A percentile compares a stretch with the other conserved stretches of the same genome.
Evolutionary conservation across 306 rosid genomes (phyloP).

Genomic region (Quercus parvula): DNA sequence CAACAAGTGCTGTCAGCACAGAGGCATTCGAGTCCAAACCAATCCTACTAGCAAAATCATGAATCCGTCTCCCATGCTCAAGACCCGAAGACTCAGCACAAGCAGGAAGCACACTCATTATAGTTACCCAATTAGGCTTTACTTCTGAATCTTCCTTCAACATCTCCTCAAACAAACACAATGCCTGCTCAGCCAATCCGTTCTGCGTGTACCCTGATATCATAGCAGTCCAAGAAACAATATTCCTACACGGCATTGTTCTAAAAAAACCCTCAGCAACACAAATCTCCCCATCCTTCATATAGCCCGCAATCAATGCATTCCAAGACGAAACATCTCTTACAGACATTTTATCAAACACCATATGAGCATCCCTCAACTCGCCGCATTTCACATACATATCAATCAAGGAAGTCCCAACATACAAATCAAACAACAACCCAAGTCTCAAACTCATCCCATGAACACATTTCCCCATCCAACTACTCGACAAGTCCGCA

Average conservation of each 20-base stretch:
- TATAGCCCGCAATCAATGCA: conserved; percentile 1
- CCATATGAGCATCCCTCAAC: conserved; percentile 7
- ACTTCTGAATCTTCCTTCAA: conserved; percentile 28
- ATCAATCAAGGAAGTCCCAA: conserved; percentile 9
- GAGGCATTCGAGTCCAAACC: conserved; percentile 24
- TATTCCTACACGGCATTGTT: conserved; percentile 30
- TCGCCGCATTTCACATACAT: conserved; percentile 5
- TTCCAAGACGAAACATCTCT: conserved; percentile 16
- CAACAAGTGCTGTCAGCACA: conserved; percentile 24
- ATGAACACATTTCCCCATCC: conserved; percentile 8
- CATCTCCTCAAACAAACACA: neutral
- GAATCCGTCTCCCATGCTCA: conserved; percentile 34
- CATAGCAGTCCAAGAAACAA: conserved; percentile 43
- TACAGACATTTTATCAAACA: conserved; percentile 15
- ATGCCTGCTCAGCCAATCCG: conserved; percentile 9
- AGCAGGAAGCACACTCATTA: conserved; percentile 38
- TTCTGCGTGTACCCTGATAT: conserved; percentile 39
- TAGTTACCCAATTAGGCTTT: conserved; percentile 31
- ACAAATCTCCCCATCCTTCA: neutral
- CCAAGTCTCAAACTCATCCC: conserved; percentile 9
- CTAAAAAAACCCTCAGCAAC: conserved; percentile 31
- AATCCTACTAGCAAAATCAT: conserved; percentile 29
- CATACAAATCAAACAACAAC: neutral
- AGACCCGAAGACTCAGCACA: conserved; percentile 37
- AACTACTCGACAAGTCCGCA: neutral